Evolutionary conservation across 371 early-diverging fungal species (phyloP), one percentile per base, ranked within the genome.

Genomic region (Mortierella sp.): DNA sequence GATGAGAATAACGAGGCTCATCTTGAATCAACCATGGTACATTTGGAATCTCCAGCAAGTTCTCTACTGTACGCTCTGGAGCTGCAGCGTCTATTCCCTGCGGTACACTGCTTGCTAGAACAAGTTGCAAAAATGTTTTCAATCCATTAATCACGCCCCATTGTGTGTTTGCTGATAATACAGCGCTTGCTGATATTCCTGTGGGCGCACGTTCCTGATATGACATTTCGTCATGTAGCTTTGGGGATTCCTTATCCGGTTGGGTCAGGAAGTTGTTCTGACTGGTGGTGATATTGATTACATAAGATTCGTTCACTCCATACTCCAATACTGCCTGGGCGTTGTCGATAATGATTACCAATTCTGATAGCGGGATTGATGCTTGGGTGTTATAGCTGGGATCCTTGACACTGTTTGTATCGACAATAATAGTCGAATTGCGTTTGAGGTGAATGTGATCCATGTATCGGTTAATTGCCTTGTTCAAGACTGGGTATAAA

Each of bases 81-180:
- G 32, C 35, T 19, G 28, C 54, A 19, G 64, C n/a, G 6, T 12
- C 71, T 67, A 43, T 75, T 12, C 37, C 55, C 22, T 64, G 70
- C 26, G 68, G n/a, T 42, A 72, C 42, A 9, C 23, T 73, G n/a
- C 17, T 17, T 4, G 75, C 67, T 43, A 78, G 72, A 22, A 94
- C 79, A 35, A 95, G 76, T 65, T 95, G 95, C 15, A 90, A 85
- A 75, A 93, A 92, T 0, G 94, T 93, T 59, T 93, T 93, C 0
- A 95, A 74, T 8, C 91, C 95, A 49, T 90, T 90, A 42, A 95
- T 61, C 3, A 92, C 91, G 8, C 95, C 95, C 85, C 89, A 95
- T 28, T 92, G 86, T 0, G 93, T 92, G 29, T 84, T 70, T 15
- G 94, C 88, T 35, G 60, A 78, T 4, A 94, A 72, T 12, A 76